Base-by-base conservation (phyloP, 148 eudicot species). In the Cornus kousa region DNA sequence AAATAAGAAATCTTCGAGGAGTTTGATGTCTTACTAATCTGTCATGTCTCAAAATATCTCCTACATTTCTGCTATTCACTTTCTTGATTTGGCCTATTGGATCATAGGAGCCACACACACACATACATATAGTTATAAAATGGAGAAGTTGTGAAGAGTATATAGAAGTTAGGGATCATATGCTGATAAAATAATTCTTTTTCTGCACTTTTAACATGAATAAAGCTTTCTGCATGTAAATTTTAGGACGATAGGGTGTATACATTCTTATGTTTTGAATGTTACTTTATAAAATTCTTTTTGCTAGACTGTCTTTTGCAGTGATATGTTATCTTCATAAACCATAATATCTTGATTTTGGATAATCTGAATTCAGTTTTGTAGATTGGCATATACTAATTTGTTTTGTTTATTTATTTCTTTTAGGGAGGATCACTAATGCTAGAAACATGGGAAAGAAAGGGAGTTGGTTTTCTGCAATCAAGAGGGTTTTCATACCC, bases 391-490 rank as follows among this genome's bases (percentile, higher is more conserved):
- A 62, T 13, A 62, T 19, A 62, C 66, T 62, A 62, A 62, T 62
- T 17, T 5, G 24, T 62, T 70, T 20, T 1, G 13, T 50, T 40
- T 73, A 65, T 32, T 28, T 22, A 53, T 70, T 48, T 37, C 57
- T 68, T 48, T 71, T 74, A 88, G 90, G 85, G 80, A 76, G 43
- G 78, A 74, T 80, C 35, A 86, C 90, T 89, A 83, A 93, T 96
- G 99, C 89, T 88, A 77, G 88, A 80, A 87, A 83, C 60, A 96
- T 96, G 99, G 98, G 98, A 33, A 96, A 90, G 90, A 95, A 92
- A 88, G 98, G 99, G 80, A 90, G 95, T 87, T 96, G 99, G 98
- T 91, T 96, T 92, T 92, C 99, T 71, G 97, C 98, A 53, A 92
- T 96, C 80, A 96, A 94, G 82, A 85, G 84, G 92, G 98, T 86